These are phyloP conservation scores for Amanita fuliginea DNA, from an alignment of 768 basidiomycete species.

Conservation along the genomic window DNA sequence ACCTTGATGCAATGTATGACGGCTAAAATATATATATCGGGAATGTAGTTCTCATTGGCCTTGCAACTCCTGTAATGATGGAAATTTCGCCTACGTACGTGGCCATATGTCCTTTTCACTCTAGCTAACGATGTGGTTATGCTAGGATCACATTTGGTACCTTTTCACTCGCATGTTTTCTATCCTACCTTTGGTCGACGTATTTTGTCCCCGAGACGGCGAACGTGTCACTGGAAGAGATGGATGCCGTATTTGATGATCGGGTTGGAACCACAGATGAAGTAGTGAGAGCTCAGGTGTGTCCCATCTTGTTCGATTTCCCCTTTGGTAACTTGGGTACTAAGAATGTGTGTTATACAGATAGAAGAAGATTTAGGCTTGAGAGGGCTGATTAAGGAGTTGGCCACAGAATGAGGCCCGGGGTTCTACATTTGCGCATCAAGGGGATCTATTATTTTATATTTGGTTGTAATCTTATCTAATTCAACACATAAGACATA, in stretches of 20 bases:
- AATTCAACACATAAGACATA: background rate
- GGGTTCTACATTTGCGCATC: too few species aligned
- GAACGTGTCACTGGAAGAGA: slow-evolving; percentile 64
- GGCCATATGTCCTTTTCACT: background rate
- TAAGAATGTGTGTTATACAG: slow-evolving; percentile 18
- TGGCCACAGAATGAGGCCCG: slow-evolving; percentile 14
- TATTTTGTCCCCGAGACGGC: slow-evolving; percentile 68
- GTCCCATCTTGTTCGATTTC: slow-evolving; percentile 5
- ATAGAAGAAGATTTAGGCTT: slow-evolving; percentile 49
- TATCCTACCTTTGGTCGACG: slow-evolving; percentile 64
- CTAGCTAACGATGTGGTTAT: too few species aligned
- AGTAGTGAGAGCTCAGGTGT: slow-evolving; percentile 41
- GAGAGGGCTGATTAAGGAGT: slow-evolving; percentile 27
- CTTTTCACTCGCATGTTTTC: slow-evolving; percentile 53
- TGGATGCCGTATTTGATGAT: slow-evolving; percentile 57
- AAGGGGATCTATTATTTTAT: background rate
- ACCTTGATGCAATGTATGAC: background rate
- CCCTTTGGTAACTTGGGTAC: background rate
- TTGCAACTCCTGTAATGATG: slow-evolving; percentile 60
- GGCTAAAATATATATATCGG: background rate
- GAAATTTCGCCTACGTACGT: slow-evolving; percentile 47
- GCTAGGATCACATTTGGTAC: slow-evolving; percentile 63
- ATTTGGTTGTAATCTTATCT: background rate
- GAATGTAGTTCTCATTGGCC: slow-evolving; percentile 56
- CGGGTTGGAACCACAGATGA: slow-evolving; percentile 47